Evolutionary conservation across 352 stramenopile genomes (phyloP), one percentile per base, ranked within the genome.

Genomic region (Globisporangium radiosum): DNA sequence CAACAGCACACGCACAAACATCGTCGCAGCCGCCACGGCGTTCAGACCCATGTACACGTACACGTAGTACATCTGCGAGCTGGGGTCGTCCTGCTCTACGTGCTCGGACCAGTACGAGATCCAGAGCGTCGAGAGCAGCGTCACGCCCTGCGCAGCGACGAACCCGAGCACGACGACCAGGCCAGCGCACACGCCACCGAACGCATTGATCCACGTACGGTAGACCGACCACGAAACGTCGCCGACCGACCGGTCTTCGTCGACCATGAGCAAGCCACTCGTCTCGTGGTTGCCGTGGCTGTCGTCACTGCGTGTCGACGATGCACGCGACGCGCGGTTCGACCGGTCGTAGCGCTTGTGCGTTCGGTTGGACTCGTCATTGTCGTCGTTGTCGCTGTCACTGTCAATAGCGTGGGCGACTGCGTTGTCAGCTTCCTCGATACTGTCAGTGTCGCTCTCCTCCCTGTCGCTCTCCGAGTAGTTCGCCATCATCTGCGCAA

Each of bases 71-170:
- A 87, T 84, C 57, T 85, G 65, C 36, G 75, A 77, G 44, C 74
- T 54, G n/a, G 57, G 58, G 42, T 78, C 54, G 0, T 33, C 37
- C 38, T 49, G 25, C 33, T 68, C 53, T 1, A 69, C 59, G 54
- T 94, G 73, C 17, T 88, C 68, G 19, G 88, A 87, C 88, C 92
- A 98, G 64, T 94, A 90, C n/a, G 88, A 94, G 6, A 98, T 60
- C 82, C 87, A 98, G 51, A 68, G 97, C 66, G 65, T 95, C 59
- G 65, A 92, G 49, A 64, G 83, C 64, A 89, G 60, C 40, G 82
- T 85, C 56, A 87, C 64, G 43, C 48, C 63, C 39, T 86, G 79
- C 33, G 69, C 71, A 11, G 53, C 55, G 11, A 84, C 67, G 50
- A 81, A 87, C 36, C 78, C 71, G 5, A 71, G 9, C 33, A 88